Evolutionary conservation across 1,139 yeast genomes (phyloP).

Genomic region (Geotrichum cucujoidarum): DNA sequence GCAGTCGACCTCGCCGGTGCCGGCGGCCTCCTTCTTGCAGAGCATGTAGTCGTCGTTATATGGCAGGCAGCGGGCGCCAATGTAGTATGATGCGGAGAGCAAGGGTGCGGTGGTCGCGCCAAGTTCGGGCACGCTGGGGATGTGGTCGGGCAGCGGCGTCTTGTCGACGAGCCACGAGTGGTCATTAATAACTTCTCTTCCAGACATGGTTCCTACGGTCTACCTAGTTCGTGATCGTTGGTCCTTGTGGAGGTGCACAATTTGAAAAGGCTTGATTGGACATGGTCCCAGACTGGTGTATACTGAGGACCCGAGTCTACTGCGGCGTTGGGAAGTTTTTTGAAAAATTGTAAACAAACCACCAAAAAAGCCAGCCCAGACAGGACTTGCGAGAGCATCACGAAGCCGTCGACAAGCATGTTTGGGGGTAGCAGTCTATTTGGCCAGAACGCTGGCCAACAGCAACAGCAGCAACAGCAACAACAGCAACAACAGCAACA

Average conservation of each 20-base stretch:
- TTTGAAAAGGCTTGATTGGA: conserved; percentile 1
- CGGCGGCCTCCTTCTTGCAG: conserved; percentile 68
- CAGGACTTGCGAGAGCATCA: neutral
- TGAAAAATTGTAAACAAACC: neutral
- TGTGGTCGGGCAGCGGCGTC: conserved; percentile 60
- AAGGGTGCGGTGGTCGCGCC: conserved; percentile 89
- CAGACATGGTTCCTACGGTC: conserved; percentile 23
- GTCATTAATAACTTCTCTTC: conserved; percentile 28
- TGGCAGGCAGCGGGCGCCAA: conserved; percentile 74
- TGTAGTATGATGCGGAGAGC: conserved; percentile 71
- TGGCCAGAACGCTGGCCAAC: conserved; percentile 10
- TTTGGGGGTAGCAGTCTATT: conserved; percentile 3
- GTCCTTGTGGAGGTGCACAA: neutral
- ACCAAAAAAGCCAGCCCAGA: neutral
- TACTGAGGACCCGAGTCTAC: neutral
- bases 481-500: conserved; percentile 10
- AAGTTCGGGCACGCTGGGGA: conserved; percentile 78
- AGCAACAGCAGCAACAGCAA: conserved; percentile 17
- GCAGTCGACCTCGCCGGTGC: conserved; percentile 68
- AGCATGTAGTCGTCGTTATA: conserved; percentile 85
- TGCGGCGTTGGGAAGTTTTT: neutral
- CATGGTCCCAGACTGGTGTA: neutral
- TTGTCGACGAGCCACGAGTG: conserved; percentile 37
- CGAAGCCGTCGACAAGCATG: neutral
- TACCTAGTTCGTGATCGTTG: neutral